Conservation (phyloP, 1,139 yeast species). For the Protomyces gravidus region DNA sequence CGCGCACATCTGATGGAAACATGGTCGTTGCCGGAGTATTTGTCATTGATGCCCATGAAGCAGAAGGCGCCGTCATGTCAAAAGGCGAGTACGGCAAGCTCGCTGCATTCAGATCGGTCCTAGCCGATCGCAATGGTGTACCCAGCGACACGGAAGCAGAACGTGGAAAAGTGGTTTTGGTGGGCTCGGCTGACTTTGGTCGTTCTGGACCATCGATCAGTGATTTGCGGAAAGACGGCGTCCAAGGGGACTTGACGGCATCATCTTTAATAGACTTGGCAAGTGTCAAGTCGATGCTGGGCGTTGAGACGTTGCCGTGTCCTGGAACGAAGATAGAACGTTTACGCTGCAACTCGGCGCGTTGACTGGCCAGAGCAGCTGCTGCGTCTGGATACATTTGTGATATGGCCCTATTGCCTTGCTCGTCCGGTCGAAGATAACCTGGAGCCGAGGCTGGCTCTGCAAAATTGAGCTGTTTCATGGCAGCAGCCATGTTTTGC, state of each 20-base stretch:
- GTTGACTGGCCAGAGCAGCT: conserved; percentile 29
- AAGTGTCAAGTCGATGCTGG: conserved; percentile 7
- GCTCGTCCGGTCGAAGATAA: neutral
- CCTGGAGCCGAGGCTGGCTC: conserved; percentile 18
- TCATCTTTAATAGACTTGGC: conserved; percentile 14
- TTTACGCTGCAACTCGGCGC: conserved; percentile 25
- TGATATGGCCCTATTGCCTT: conserved; percentile 19
- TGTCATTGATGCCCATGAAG: conserved; percentile 35
- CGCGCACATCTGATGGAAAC: conserved; percentile 18
- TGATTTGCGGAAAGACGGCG: conserved; percentile 14
- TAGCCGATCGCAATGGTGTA: conserved; percentile 18
- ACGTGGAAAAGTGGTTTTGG: conserved; percentile 13
- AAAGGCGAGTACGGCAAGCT: conserved; percentile 31
- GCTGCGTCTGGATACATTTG: conserved; percentile 31
- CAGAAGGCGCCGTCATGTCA: conserved; percentile 27
- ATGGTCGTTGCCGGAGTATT: conserved; percentile 33
- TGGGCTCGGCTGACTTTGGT: conserved; percentile 25
- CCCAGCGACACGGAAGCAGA: conserved; percentile 9
- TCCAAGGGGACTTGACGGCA: conserved; percentile 24
- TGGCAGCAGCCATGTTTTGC: conserved; percentile 2
- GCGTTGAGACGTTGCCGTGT: conserved; percentile 3
- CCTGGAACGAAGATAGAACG: conserved; percentile 3
- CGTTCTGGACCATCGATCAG: conserved; percentile 13
- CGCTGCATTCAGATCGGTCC: conserved; percentile 16
- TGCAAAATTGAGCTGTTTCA: neutral